phyloP scores from a whole-genome alignment of 768 basidiomycete genomes.

The Suillus discolor region DNA sequence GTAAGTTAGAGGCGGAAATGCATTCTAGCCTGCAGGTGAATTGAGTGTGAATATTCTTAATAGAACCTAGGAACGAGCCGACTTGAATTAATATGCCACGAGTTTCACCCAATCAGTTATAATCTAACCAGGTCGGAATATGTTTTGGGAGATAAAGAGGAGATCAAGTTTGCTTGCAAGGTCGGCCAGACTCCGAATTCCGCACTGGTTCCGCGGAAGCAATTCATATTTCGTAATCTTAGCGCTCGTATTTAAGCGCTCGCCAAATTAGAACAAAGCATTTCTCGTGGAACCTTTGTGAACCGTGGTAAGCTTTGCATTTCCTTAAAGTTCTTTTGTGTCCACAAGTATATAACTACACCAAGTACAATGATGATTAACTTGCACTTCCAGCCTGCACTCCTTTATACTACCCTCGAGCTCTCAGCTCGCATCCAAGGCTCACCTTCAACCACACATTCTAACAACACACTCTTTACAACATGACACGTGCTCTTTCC shows the following conservation, averaged over 20 bases:
- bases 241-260: background rate
- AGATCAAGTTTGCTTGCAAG: background rate
- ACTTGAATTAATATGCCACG: too few relatives aligned
- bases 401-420: background rate
- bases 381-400: background rate
- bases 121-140: background rate
- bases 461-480: background rate
- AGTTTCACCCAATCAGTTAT: too few relatives aligned
- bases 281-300: background rate
- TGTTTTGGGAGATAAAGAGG: background rate
- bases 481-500: conserved; percentile 16
- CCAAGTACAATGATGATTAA: background rate
- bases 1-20: too few relatives aligned
- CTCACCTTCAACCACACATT: background rate
- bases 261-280: background rate
- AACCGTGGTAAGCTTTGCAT: background rate
- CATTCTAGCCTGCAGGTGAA: too few relatives aligned
- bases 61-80: too few relatives aligned
- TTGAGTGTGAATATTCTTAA: too few relatives aligned
- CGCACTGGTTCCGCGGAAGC: background rate
- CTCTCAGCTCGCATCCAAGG: background rate
- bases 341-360: background rate
- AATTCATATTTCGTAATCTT: background rate
- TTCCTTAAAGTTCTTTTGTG: background rate
- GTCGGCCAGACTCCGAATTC: too few relatives aligned